A percentile compares a stretch with the other conserved stretches of the same genome.
phyloP scores from a whole-genome alignment of 2,329 filamentous ascomycete genomes.

The Helicocarpus griseus region DNA sequence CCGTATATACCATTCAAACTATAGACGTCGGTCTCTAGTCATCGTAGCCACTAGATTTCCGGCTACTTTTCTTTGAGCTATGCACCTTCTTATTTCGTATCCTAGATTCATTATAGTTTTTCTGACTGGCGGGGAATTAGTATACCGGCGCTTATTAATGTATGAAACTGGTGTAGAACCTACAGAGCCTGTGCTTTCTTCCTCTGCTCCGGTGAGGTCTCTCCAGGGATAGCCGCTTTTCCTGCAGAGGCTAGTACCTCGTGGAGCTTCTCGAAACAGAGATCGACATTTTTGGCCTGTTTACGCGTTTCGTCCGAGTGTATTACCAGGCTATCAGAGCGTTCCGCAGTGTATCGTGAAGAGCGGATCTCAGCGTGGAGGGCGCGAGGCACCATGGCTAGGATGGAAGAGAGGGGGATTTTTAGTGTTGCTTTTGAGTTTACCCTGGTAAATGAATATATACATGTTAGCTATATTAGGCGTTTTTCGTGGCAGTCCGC shows the following conservation, averaged over 20 bases:
- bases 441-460: slow-evolving; percentile 37
- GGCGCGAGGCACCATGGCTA: slow-evolving; percentile 44
- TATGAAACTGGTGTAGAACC: slow-evolving; percentile 15
- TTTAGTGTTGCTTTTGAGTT: slow-evolving; percentile 58
- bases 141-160: slow-evolving; percentile 1
- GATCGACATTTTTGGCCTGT: slow-evolving; percentile 49
- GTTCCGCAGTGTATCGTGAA: slow-evolving; percentile 47
- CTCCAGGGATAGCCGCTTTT: slow-evolving; percentile 45
- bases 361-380: slow-evolving; percentile 43
- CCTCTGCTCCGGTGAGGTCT: slow-evolving; percentile 48
- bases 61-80: slow-evolving; percentile 51
- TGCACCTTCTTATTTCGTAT: slow-evolving; percentile 51
- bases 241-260: slow-evolving; percentile 45
- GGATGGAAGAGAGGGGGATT: slow-evolving; percentile 42
- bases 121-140: slow-evolving; percentile 34
- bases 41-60: slow-evolving; percentile 34
- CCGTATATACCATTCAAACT: neutral
- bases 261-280: slow-evolving; percentile 50
- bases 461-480: neutral
- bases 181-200: slow-evolving; percentile 47
- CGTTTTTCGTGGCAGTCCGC: too few species aligned
- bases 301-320: slow-evolving; percentile 56
- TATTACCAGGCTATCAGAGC: slow-evolving; percentile 47
- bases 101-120: slow-evolving; percentile 48
- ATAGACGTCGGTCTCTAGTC: slow-evolving; percentile 17